Base-by-base conservation (phyloP, 208 protist genomes). In the Naegleria fowleri region DNA sequence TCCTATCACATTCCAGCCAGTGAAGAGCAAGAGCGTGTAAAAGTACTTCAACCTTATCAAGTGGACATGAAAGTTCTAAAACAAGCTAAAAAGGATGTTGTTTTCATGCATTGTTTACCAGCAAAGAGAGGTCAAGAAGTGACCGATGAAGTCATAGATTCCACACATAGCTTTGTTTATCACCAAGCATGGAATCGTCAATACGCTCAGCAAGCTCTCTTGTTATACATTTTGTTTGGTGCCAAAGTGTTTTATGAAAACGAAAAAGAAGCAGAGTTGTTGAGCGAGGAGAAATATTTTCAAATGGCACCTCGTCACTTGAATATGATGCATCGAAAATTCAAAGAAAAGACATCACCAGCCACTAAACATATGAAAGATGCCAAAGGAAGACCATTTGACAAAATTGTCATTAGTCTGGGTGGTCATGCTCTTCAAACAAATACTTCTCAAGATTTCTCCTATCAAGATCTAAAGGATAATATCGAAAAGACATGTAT, bases 41-140 rank as follows among this genome's bases (percentile, higher is more conserved):
- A 52, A 36, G 25, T 40, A n/a, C 95, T 96, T 51, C 88, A 52
- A 16, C 93, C 92, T 16, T 96, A 90, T 76, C 94, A 95, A 87
- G 91, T 96, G 15, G 96, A n/a, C 33, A 43, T 11, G 7, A 92
- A 95, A 40, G 5, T 97, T 16, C 92, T 97, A 92, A 67, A 36
- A 33, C 55, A 93, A 25, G 93, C 96, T 39, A 95, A 96, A 19
- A 88, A 89, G 22, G 90, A 96, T 91, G 52, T 79, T 29, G 95
- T 97, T 83, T 98, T 97, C 95, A 97, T 97, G 95, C 97, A 98
- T 92, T 97, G 96, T 91, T 93, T 97, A 16, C 96, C 96, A 36
- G 96, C 96, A 9, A 76, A 90, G 11, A 93, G 96, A 55, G 95
- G 94, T 76, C 75, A 92, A 48, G 96, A 97, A 85, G 91, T 95